These are phyloP conservation scores for Emergomyces pasteurianus DNA, from an alignment of 2,329 filamentous ascomycete genomes.

Conservation along the genomic window DNA sequence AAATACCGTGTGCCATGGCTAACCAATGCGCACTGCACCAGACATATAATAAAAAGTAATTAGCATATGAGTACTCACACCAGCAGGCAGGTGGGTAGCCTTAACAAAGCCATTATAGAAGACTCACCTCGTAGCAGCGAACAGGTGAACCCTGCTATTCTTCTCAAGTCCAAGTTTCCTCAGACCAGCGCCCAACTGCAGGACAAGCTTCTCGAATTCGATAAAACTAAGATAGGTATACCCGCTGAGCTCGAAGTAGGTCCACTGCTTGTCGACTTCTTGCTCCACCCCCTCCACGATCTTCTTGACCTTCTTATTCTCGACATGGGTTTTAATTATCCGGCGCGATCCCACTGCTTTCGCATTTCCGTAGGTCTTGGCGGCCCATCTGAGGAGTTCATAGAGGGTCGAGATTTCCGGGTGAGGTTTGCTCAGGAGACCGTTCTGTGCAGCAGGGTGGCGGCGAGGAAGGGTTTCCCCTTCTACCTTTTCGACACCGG, in stretches of 20 bases:
- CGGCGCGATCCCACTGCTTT: slow-evolving; percentile 59
- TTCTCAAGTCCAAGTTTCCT: slow-evolving; percentile 59
- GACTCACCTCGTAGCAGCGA: slow-evolving; percentile 64
- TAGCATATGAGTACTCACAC: neutral
- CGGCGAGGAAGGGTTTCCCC: slow-evolving; percentile 79
- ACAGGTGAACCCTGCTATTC: slow-evolving; percentile 63
- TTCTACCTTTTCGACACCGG: slow-evolving; percentile 54
- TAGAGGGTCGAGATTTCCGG: slow-evolving; percentile 64
- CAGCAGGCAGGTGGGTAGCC: neutral
- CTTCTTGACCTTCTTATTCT: slow-evolving; percentile 85
- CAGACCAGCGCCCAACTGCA: slow-evolving; percentile 61
- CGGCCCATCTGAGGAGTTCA: slow-evolving; percentile 62
- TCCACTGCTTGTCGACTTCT: slow-evolving; percentile 84
- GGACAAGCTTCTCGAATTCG: slow-evolving; percentile 61
- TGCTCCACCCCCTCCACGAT: slow-evolving; percentile 66
- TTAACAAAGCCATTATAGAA: neutral
- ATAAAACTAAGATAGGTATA: slow-evolving; percentile 68
- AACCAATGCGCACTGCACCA: slow-evolving; percentile 63
- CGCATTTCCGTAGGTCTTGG: slow-evolving; percentile 49
- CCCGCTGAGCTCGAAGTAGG: slow-evolving; percentile 69
- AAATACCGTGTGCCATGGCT: slow-evolving; percentile 57
- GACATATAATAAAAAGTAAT: neutral
- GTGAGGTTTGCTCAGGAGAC: slow-evolving; percentile 52
- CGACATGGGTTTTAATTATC: slow-evolving; percentile 64
- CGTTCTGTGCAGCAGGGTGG: slow-evolving; percentile 58